Evolutionary conservation across 371 early-diverging fungal genomes (phyloP), one percentile per base, ranked within the genome.

Genomic region (Mucor saturninus): DNA sequence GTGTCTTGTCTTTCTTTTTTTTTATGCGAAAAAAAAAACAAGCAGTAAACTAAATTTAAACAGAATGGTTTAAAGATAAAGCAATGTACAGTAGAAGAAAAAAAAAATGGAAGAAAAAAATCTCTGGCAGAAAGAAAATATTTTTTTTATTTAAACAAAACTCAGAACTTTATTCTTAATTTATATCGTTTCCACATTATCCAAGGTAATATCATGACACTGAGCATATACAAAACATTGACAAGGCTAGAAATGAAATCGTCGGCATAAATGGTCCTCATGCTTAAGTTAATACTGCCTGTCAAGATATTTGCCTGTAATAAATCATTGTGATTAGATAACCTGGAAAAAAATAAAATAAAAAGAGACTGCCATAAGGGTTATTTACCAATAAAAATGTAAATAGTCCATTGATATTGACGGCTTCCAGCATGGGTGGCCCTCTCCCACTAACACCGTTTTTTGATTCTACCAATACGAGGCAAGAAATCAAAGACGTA

Each of bases 331-430:
- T 7, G 21, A 30, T 21, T 21, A 21, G 46, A 21, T 46, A 9
- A 8, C 15, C 6, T 21, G 21, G 21, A 21, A 21, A 21, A 21
- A 21, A 21, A 21, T 21, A 21, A 21, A 21, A 21, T 21, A 21
- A 15, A 45, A 30, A 50, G 30, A 30, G 30, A 11, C 26, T 43
- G 13, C 15, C 35, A 4, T 55, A 50, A 21, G 11, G 11, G 14
- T 15, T 53, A 56, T 66, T 66, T 80, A 89, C 92, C 59, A 96
- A 68, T 54, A 98, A 67, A 74, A 98, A 98, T 10, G 90, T 84
- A 4, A 83, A 83, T 56, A 98, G 69, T 30, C 94, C 91, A 79
- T 95, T 93, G 43, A 71, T 68, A 69, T 95, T 95, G 60, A 95
- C 73, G 11, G 89, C 86, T 30, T 86, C 83, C 14, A 93, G 69